These are phyloP conservation scores for Ambrosiella beaveri DNA, from an alignment of 2,329 filamentous ascomycete genomes.

Conservation along the genomic window DNA sequence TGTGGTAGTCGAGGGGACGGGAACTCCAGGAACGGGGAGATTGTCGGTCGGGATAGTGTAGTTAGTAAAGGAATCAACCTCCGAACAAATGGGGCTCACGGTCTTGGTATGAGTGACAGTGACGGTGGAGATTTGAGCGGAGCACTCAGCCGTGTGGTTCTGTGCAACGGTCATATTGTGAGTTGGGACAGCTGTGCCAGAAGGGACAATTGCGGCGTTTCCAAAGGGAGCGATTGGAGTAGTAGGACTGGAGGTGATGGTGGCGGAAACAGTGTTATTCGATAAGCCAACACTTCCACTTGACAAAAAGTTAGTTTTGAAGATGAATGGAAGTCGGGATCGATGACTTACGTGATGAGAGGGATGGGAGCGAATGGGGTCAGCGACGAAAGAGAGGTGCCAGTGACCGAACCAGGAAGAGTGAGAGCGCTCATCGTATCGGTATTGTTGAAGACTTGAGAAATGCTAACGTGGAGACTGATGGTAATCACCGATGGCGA, in stretches of 20 bases:
- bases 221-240: not conserved
- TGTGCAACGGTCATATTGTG: not conserved
- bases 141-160: not conserved
- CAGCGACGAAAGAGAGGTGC: not conserved
- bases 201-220: not conserved
- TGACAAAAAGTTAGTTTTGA: not conserved
- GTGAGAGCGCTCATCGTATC: conserved; percentile 8
- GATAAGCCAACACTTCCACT: not conserved
- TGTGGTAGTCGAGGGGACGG: conserved; percentile 5
- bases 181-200: not conserved
- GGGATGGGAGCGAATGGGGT: not conserved
- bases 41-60: not conserved
- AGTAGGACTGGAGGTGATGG: not conserved
- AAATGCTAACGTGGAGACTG: not conserved
- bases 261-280: not conserved
- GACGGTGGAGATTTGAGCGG: not conserved
- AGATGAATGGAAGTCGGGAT: not conserved
- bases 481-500: not conserved
- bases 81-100: not conserved
- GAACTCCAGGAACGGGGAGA: conserved; percentile 3
- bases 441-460: conserved; percentile 3
- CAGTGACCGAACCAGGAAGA: conserved; percentile 7
- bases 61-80: conserved; percentile 3
- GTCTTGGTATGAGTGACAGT: conserved; percentile 13
- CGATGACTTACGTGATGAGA: conserved; percentile 5